These are phyloP conservation scores for Fusarium sp. DNA, from an alignment of 2,329 filamentous ascomycete genomes.

Conservation along the genomic window DNA sequence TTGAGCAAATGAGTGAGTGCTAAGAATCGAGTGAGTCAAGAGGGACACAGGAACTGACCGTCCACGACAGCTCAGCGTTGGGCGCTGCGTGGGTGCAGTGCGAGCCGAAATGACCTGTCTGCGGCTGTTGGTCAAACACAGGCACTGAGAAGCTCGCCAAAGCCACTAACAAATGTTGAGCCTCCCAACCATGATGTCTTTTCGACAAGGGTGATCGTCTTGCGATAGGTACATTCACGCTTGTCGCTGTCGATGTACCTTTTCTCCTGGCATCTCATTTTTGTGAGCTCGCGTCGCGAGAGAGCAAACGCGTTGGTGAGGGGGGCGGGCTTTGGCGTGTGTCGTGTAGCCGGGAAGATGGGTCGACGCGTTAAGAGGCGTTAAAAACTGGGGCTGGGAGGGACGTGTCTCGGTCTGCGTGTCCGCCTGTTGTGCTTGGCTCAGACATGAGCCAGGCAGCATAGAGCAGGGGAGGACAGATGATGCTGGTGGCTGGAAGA, in stretches of 20 bases:
- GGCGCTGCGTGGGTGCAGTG: not conserved
- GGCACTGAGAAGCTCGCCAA: not conserved
- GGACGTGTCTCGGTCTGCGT: not conserved
- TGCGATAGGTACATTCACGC: not conserved
- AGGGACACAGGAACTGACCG: not conserved
- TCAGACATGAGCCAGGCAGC: not conserved
- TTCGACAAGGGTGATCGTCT: not conserved
- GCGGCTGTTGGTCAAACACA: not conserved
- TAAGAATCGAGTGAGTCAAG: not conserved
- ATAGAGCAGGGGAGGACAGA: not conserved
- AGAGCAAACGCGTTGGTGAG: not conserved
- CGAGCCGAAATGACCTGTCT: not conserved
- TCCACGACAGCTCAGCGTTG: no score
- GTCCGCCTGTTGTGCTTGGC: not conserved
- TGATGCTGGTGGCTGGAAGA: not conserved
- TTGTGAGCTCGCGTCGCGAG: not conserved
- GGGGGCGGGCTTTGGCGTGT: not conserved
- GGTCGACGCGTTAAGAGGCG: not conserved
- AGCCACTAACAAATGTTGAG: not conserved
- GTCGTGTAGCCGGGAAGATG: no score
- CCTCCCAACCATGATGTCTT: not conserved
- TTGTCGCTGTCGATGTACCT: not conserved
- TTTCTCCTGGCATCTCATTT: not conserved
- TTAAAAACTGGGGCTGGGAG: not conserved
- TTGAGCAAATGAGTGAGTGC: no score